Evolutionary conservation across 2,329 filamentous ascomycete species (phyloP), one percentile per base, ranked within the genome.

Genomic region (Hypoxylon sp.): DNA sequence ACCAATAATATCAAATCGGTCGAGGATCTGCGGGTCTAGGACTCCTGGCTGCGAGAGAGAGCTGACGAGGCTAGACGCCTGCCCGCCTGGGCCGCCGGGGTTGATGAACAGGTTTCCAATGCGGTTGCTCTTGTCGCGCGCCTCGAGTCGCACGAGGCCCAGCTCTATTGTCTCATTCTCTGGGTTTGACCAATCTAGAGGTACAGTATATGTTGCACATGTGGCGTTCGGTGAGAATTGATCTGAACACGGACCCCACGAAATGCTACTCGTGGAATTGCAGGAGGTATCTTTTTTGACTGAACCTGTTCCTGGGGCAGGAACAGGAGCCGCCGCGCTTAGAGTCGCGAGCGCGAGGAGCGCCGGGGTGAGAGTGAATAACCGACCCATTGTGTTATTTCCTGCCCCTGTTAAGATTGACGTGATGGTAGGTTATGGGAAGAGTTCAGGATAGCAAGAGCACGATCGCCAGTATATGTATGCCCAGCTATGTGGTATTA

Each of bases 1-100:
- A 2, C 80, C 82, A 50, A 84, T 79, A 19, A 84, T 72, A 69
- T 84, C 82, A 72, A 82, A 84, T 52, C 67, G 58, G 62, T 77
- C 74, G 29, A 73, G 63, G 24, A 80, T 71, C 33, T 70, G 70
- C 19, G 73, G 65, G 37, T 73, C 74, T 19, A 78, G 48, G 6
- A 71, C 46, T 6, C 22, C 57, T 5, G 73, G 61, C 14, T 68
- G 48, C 4, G 60, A 68, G 5, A 76, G 3, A 4, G 9, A 10
- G 1, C 63, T 70, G 17, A 80, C 67, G 1, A 73, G 42, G 3
- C 58, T 60, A 5, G 77, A 70, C 22, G 77, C 79, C n/a, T 73
- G 70, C 0, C 67, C 77, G 11, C 81, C 81, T 1, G 81, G 81
- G 0, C 81, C 81, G 29, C 81, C 81, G 0, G 81, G 81, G 68